A percentile compares a stretch with the other conserved stretches of the same genome.
Evolutionary conservation across 306 rosid species (phyloP).

Genomic region (Sesbania bispinosa): DNA sequence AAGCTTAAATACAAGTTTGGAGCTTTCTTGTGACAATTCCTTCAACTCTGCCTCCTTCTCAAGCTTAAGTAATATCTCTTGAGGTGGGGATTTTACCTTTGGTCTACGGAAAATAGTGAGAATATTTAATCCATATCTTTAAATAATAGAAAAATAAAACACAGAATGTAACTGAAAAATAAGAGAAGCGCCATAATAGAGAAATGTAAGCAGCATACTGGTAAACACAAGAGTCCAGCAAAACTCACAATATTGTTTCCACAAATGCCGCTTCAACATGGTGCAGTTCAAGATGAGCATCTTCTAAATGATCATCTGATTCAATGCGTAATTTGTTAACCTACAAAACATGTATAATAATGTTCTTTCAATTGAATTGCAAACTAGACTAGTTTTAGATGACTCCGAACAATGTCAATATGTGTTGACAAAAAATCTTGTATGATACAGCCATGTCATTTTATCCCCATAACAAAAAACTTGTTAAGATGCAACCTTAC

Average conservation of each 20-base stretch:
- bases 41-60: slow-evolving; percentile 71
- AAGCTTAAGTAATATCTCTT: slow-evolving; percentile 73
- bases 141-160: background rate
- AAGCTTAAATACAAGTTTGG: slow-evolving; percentile 68
- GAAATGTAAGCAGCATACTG: slow-evolving; percentile 12
- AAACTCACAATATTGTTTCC: slow-evolving; percentile 83
- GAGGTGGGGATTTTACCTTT: slow-evolving; percentile 86
- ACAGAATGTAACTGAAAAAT: background rate
- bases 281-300: slow-evolving; percentile 58
- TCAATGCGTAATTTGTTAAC: slow-evolving; percentile 72
- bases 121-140: slow-evolving; percentile 21
- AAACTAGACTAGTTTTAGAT: slow-evolving; percentile 14
- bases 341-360: slow-evolving; percentile 39
- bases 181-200: slow-evolving; percentile 10
- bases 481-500: background rate
- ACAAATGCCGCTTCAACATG: slow-evolving; percentile 94
- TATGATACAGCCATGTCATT: background rate
- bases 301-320: slow-evolving; percentile 57
- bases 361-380: slow-evolving; percentile 15
- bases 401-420: slow-evolving; percentile 15
- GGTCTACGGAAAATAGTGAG: slow-evolving; percentile 54
- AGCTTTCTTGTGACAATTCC: slow-evolving; percentile 71
- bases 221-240: background rate
- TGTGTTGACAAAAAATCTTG: background rate
- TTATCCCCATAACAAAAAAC: background rate